Evolutionary conservation across 371 early-diverging fungal species (phyloP).

Genomic region (Mycotypha africana): DNA sequence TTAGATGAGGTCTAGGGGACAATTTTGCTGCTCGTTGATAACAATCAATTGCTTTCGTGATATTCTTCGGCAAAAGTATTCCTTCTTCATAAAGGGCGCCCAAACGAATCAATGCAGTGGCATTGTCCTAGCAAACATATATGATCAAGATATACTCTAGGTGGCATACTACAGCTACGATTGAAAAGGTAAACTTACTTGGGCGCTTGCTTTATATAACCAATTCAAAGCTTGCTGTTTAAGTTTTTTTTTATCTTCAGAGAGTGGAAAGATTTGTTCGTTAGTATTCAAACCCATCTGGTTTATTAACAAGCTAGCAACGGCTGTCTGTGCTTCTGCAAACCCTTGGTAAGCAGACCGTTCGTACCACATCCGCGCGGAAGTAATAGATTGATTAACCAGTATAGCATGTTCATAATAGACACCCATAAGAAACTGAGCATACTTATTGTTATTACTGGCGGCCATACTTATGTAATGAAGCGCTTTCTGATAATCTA

Average conservation of each 20-base stretch:
- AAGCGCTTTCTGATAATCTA: not conserved
- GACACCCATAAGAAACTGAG: constrained; percentile 28
- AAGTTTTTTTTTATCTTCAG: constrained; percentile 1
- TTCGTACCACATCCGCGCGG: constrained; percentile 13
- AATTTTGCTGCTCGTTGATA: constrained; percentile 16
- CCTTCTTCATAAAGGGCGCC: constrained; percentile 29
- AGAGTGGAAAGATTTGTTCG: not conserved
- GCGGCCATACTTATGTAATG: constrained; percentile 12
- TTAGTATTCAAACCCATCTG: not conserved
- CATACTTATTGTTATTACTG: constrained; percentile 18
- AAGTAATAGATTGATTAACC: constrained; percentile 5
- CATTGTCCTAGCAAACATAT: constrained; percentile 10
- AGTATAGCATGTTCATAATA: constrained; percentile 21
- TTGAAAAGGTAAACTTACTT: no score
- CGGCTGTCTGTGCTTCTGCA: constrained; percentile 23
- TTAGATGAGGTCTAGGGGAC: not conserved
- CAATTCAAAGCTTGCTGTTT: constrained; percentile 15
- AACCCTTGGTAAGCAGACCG: constrained; percentile 23
- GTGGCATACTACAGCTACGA: no score
- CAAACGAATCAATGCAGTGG: constrained; percentile 20
- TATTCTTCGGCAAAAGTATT: constrained; percentile 10
- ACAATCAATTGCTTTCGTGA: constrained; percentile 8
- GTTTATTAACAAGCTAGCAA: constrained; percentile 17
- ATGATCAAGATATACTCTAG: no score
- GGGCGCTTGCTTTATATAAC: constrained; percentile 17